Conservation (phyloP, 1,284 basidiomycete genomes). For the Xerocomus amazonicus region DNA sequence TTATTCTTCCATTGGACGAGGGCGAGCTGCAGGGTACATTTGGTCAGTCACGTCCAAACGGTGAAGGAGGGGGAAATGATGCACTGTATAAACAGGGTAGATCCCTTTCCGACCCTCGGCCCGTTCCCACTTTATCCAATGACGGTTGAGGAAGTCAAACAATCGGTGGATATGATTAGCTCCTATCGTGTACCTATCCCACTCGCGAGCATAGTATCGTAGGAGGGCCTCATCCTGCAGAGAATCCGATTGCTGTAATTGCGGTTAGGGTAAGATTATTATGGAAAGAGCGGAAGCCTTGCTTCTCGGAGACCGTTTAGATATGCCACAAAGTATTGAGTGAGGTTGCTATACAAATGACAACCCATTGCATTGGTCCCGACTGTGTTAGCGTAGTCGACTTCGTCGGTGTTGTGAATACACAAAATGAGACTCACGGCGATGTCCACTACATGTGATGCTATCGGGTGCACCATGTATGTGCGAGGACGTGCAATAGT, state of each 20-base stretch:
- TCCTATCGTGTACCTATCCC: slow-evolving; percentile 96
- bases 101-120: slow-evolving; percentile 97
- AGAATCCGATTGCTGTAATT: slow-evolving; percentile 67
- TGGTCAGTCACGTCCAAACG: slow-evolving; percentile 6
- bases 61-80: slow-evolving; percentile 30
- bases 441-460: slow-evolving; percentile 43
- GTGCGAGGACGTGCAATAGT: slow-evolving; percentile 90
- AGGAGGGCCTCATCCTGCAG: slow-evolving; percentile 87
- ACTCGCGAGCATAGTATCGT: slow-evolving; percentile 89
- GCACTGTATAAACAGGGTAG: slow-evolving; percentile 93
- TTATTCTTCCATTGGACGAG: slow-evolving; percentile 94
- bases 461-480: slow-evolving; percentile 63
- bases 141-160: slow-evolving; percentile 96
- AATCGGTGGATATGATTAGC: slow-evolving; percentile 95
- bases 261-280: background rate
- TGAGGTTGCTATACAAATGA: slow-evolving; percentile 90
- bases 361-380: slow-evolving; percentile 95
- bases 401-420: slow-evolving; percentile 12
- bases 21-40: slow-evolving; percentile 62
- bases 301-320: slow-evolving; percentile 66
- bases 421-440: slow-evolving; percentile 48
- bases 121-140: slow-evolving; percentile 98
- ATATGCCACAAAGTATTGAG: slow-evolving; percentile 80
- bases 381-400: slow-evolving; percentile 43
- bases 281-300: slow-evolving; percentile 31